Base-by-base conservation (phyloP, 2,329 filamentous ascomycete species). In the Elsinoe necatrix region DNA sequence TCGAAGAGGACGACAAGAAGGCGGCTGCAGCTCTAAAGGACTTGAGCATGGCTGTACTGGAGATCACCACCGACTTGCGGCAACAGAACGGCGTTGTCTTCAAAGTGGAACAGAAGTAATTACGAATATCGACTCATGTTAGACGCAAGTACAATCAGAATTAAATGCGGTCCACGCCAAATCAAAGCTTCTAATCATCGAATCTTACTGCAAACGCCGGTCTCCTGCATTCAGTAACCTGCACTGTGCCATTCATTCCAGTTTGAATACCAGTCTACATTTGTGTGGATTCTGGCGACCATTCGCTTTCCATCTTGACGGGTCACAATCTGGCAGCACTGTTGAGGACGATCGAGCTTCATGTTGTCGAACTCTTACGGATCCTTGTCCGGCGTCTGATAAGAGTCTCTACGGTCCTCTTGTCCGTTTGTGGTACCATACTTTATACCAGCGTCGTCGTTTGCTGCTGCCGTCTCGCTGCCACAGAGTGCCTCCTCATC, bases 51-150 rank as follows among this genome's bases (percentile, higher is more conserved):
- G 71, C 67, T 54, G 72, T 76, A 0, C 57, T 77, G 45, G 66
- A 63, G 56, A 69, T 77, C 9, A 71, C 73, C 56, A 68, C 72
- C 58, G 71, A 72, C 59, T 66, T 73, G 60, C 71, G 75, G 62
- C 67, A 66, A 63, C 71, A 74, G 48, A 74, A 73, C 63, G 72
- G 71, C 1, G 65, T 78, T 41, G 55, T 73, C 21, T 77, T 59
- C 37, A 54, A 54, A 21, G 59, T 57, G 18, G 59, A 61, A 27
- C 55, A 57, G 52, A 56, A 56, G 54, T 56, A 43, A 21, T 2
- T 50, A 20, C 25, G 14, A 31, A 29, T 12, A 50, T 8, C 27
- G 9, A 29, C n/a, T 29, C 27, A 4, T 29, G 9, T 9, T 29
- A 4, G 27, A 29, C n/a, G n/a, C 4, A 29, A 29, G 4, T 29